Evolutionary conservation across 805 yeast species (phyloP), one percentile per base, ranked within the genome.

Genomic region (Zygotorulaspora florentina): DNA sequence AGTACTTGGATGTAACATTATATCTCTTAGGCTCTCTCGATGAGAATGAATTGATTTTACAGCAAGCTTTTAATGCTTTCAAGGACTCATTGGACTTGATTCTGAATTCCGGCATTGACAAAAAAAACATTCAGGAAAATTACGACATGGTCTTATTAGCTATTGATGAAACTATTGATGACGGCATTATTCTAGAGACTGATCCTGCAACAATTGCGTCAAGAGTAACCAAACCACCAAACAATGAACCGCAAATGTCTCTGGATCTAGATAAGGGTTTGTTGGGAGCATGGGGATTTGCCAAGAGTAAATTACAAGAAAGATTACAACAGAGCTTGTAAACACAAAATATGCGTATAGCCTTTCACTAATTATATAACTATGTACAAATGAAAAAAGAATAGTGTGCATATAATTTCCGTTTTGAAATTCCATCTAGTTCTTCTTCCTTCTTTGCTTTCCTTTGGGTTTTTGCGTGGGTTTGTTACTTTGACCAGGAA

Each of bases 121-220:
- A 82, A 64, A 75, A 81, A 54, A 77, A 90, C 2, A 70, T 91
- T 38, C 77, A 82, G 57, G 96, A 87, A 53, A 79, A 83, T 63
- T 93, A 84, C 63, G 99, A 93, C 67, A 74, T 87, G 73, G 84
- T 89, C 31, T 74, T 87, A 36, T 75, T 93, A 64, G 87, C 95
- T 3, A 77, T 90, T 36, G 99, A 93, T 66, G 98, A 93, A 68
- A 77, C 95, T 8, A 74, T 93, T 40, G 99, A 93, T 63, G 95
- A 90, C 62, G 99, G 98, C 34, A 80, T 93, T 52, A 81, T 93
- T 46, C 75, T 93, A 55, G 97, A 93, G 66, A 84, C 89, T 23
- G 97, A 93, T 59, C 81, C 95, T 4, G 79, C 84, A 29, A 81
- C 87, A 35, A 86, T 93, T 56, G 90, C 91, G 2, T 79, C 95